phyloP scores from a whole-genome alignment of 1,284 basidiomycete species.

The Pyrrhoderma lamaoense region DNA sequence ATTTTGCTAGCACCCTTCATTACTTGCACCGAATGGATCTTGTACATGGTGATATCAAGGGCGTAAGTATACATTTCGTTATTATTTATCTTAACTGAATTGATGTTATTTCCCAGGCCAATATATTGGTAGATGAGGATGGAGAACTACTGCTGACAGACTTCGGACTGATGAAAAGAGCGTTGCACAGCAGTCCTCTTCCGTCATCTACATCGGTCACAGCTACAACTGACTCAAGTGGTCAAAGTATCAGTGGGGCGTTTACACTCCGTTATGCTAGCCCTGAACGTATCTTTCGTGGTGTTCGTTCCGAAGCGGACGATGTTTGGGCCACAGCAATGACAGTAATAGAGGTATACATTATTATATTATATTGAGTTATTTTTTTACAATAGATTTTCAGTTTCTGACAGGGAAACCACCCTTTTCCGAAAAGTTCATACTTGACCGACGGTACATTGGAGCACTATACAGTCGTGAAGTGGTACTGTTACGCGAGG shows the following conservation, averaged over 20 bases:
- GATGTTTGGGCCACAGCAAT: slow-evolving; percentile 13
- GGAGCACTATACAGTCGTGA: background rate
- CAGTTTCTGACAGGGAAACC: slow-evolving; percentile 7
- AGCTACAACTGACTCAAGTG: slow-evolving; percentile 2
- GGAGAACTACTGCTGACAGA: slow-evolving; percentile 2
- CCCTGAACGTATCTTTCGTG: slow-evolving; percentile 2
- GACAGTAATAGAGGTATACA: slow-evolving; percentile 7
- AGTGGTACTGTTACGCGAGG: background rate
- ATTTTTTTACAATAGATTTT: background rate
- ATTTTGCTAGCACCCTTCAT: slow-evolving; percentile 4
- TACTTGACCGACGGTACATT: background rate
- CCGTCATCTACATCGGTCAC: slow-evolving; percentile 1
- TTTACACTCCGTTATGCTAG: slow-evolving; percentile 7
- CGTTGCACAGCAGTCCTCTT: background rate
- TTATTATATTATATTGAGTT: background rate
- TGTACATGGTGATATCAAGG: slow-evolving; percentile 12
- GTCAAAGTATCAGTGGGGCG: background rate
- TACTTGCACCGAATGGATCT: slow-evolving; percentile 11
- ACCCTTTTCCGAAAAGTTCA: background rate
- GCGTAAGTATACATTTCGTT: background rate
- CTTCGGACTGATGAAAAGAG: slow-evolving; percentile 8
- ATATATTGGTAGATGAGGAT: slow-evolving; percentile 4
- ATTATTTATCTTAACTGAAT: background rate
- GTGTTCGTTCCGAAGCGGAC: background rate
- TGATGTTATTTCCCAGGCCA: background rate